Base-by-base conservation (phyloP, 371 early-diverging fungal genomes). In the Apophysomyces trapeziformis region DNA sequence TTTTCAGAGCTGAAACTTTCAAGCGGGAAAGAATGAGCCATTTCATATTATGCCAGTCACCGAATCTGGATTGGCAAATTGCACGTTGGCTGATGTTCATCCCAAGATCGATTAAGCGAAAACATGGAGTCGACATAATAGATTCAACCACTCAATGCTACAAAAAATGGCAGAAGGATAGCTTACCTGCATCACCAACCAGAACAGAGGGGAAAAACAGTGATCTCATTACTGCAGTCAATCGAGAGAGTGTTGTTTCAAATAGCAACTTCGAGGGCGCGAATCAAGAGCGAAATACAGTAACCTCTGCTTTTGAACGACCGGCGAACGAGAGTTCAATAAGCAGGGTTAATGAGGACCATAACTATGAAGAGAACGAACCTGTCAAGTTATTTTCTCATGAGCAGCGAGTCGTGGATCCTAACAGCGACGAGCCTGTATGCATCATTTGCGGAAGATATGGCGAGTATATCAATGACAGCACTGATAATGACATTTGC, bases 371-470 rank as follows among this genome's bases (percentile, higher is more conserved):
- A 4, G 21, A 50, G 4, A 18, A 45, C 46, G 54, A 21, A 21
- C 54, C 54, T 18, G 2, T 50, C 54, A 50, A 50, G 21, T 18
- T 9, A 26, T 50, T 18, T 26, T 50, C 54, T 21, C 54, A 50
- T 8, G 74, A 76, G 39, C 85, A 87, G 62, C 79, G 84, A 35
- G 47, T 65, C 13, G 71, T 69, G 12, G 38, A 59, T 50, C 58
- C 72, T 32, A 45, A 62, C 32, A 64, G 61, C 5, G 80, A 76
- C 3, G 84, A 85, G 61, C 82, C 82, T 14, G 35, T 58, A 3
- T 85, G 87, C 57, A 60, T 81, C 14, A 67, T 85, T 14, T 85
- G 86, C 65, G 83, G 84, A n/a, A 75, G 74, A 68, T 85, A 78
- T 61, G 87, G 85, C 0, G 87, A 83, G 68, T 84, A 83, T 60